phyloP scores from a whole-genome alignment of 768 basidiomycete genomes.

The Suillus clintonianus region DNA sequence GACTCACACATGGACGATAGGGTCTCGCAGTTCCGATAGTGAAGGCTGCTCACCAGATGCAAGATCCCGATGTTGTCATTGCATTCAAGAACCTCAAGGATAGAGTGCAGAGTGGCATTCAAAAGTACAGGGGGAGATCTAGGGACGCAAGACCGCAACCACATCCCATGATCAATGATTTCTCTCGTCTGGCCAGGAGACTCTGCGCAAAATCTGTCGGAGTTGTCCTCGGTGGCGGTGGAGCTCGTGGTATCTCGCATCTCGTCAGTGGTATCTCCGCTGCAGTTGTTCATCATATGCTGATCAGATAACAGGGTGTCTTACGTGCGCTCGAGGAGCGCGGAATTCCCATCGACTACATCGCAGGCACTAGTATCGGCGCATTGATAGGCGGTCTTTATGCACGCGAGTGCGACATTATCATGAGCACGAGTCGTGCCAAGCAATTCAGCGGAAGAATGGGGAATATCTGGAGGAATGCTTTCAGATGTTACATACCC shows the following conservation, averaged over 20 bases:
- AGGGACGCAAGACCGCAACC: slow-evolving; percentile 69
- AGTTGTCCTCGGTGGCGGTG: slow-evolving; percentile 95
- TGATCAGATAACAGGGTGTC: slow-evolving; percentile 62
- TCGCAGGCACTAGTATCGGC: slow-evolving; percentile 94
- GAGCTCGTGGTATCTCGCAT: slow-evolving; percentile 86
- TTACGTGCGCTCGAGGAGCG: slow-evolving; percentile 90
- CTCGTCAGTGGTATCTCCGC: slow-evolving; percentile 45
- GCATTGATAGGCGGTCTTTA: slow-evolving; percentile 93
- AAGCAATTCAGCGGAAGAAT: slow-evolving; percentile 93
- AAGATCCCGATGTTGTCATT: slow-evolving; percentile 85
- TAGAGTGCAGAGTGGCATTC: slow-evolving; percentile 85
- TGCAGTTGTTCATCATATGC: background rate
- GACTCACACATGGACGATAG: slow-evolving; percentile 36
- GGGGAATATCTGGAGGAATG: slow-evolving; percentile 92
- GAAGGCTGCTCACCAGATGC: slow-evolving; percentile 59
- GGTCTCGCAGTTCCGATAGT: slow-evolving; percentile 68
- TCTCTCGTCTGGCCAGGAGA: slow-evolving; percentile 85
- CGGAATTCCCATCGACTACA: slow-evolving; percentile 91
- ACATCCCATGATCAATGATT: slow-evolving; percentile 85
- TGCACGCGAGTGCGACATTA: slow-evolving; percentile 89
- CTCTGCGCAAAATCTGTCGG: slow-evolving; percentile 94
- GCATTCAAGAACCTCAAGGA: slow-evolving; percentile 93
- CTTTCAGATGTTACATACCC: slow-evolving; percentile 89
- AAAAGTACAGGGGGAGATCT: slow-evolving; percentile 76
- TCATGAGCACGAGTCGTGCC: slow-evolving; percentile 80